Conservation (phyloP, 805 yeast species). For the Candida oleophila region DNA sequence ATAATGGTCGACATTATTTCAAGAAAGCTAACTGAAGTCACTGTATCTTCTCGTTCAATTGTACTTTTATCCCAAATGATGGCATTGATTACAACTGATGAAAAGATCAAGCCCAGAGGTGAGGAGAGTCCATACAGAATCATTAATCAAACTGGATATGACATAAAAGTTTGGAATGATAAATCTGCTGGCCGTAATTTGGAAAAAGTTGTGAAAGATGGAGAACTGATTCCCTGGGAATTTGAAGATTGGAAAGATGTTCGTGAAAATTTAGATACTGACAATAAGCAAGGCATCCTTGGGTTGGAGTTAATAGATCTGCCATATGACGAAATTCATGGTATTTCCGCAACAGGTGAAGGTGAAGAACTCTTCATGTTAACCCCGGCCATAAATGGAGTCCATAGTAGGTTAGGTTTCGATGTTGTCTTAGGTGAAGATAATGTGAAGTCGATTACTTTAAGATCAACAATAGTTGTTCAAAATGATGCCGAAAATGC, state of each 20-base stretch:
- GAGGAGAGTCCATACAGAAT: slow-evolving; percentile 80
- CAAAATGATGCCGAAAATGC: slow-evolving; percentile 62
- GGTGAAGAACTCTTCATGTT: slow-evolving; percentile 78
- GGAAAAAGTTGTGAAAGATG: slow-evolving; percentile 42
- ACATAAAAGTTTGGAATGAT: slow-evolving; percentile 68
- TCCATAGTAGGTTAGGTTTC: slow-evolving; percentile 74
- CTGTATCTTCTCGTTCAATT: slow-evolving; percentile 78
- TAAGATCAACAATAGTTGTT: slow-evolving; percentile 73
- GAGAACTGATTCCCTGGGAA: slow-evolving; percentile 71
- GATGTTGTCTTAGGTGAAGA: slow-evolving; percentile 70
- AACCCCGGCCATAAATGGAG: slow-evolving; percentile 56
- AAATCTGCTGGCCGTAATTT: slow-evolving; percentile 12
- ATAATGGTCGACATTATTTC: slow-evolving; percentile 71
- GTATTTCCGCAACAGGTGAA: slow-evolving; percentile 71
- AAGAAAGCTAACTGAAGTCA: slow-evolving; percentile 71
- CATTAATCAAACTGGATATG: slow-evolving; percentile 80
- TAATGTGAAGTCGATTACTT: slow-evolving; percentile 72
- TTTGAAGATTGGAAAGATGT: slow-evolving; percentile 92
- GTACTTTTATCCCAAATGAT: slow-evolving; percentile 73
- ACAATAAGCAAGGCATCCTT: slow-evolving; percentile 57
- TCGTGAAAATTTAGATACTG: slow-evolving; percentile 75
- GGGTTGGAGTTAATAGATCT: slow-evolving; percentile 63
- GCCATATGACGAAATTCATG: slow-evolving; percentile 50
- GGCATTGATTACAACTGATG: slow-evolving; percentile 52
- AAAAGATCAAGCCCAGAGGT: slow-evolving; percentile 63